phyloP scores from a whole-genome alignment of 2,329 filamentous ascomycete genomes.

The Aureobasidium sp. region DNA sequence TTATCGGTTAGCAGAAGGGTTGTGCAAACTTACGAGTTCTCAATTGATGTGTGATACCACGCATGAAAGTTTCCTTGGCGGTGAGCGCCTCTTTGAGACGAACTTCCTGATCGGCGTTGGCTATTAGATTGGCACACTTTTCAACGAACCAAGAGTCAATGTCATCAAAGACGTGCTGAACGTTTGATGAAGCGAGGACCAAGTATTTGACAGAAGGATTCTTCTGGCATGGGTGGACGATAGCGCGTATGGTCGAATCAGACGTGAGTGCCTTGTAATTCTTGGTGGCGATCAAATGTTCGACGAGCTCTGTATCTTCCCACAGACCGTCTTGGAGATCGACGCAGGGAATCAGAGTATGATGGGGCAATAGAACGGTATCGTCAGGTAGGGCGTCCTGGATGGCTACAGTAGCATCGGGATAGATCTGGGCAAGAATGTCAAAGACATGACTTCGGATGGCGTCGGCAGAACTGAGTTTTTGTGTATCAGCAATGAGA shows the following conservation, averaged over 20 bases:
- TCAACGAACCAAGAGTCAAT: conserved; percentile 42
- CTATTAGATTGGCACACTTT: conserved; percentile 34
- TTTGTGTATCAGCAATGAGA: conserved; percentile 27
- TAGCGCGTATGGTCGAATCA: conserved; percentile 31
- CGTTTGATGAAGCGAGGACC: conserved; percentile 36
- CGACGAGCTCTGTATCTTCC: conserved; percentile 39
- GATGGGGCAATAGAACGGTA: conserved; percentile 25
- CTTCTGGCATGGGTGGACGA: conserved; percentile 33
- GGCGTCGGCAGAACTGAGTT: conserved; percentile 15
- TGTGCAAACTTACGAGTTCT: conserved; percentile 30
- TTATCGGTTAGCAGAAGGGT: neutral
- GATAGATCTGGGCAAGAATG: conserved; percentile 31
- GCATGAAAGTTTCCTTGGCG: conserved; percentile 41
- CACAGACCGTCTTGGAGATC: conserved; percentile 37
- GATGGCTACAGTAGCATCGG: conserved; percentile 28
- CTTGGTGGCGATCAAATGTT: conserved; percentile 32
- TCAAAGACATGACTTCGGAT: conserved; percentile 27
- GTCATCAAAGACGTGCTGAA: conserved; percentile 42
- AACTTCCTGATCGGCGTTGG: conserved; percentile 34
- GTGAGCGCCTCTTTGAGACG: conserved; percentile 36
- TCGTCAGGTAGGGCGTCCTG: conserved; percentile 21
- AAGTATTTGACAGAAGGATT: conserved; percentile 30
- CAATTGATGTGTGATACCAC: conserved; percentile 42
- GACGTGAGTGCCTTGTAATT: conserved; percentile 31
- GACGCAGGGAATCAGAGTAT: conserved; percentile 23